phyloP scores from a whole-genome alignment of 108 stramenopile species.

The Thalassiosira profunda region DNA sequence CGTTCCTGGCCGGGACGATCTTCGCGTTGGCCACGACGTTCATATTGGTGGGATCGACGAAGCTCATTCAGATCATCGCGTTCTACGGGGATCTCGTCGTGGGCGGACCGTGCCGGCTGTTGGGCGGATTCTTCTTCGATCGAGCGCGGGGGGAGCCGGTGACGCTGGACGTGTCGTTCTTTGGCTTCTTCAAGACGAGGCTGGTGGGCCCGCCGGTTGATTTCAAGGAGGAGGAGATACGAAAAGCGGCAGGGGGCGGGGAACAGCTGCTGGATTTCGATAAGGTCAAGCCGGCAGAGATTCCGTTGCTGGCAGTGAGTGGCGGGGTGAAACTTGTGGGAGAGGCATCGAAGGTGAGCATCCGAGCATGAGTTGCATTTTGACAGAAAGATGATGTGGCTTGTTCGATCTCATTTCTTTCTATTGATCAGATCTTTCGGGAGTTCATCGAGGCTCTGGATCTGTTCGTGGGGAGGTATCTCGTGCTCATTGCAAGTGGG shows the following conservation, averaged over 20 bases:
- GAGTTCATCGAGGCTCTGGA: slow-evolving; percentile 83
- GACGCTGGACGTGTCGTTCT: slow-evolving; percentile 77
- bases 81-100: slow-evolving; percentile 87
- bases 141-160: slow-evolving; percentile 88
- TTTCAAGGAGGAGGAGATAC: slow-evolving; percentile 42
- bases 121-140: slow-evolving; percentile 89
- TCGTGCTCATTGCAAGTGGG: slow-evolving; percentile 82
- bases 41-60: slow-evolving; percentile 94
- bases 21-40: slow-evolving; percentile 93
- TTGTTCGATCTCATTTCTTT: background rate
- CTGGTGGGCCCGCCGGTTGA: slow-evolving; percentile 78
- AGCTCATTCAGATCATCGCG: slow-evolving; percentile 86
- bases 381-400: no score
- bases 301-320: slow-evolving; percentile 55
- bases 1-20: slow-evolving; percentile 92
- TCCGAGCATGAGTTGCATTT: no score
- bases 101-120: slow-evolving; percentile 68
- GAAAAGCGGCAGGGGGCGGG: slow-evolving; percentile 10
- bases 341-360: slow-evolving; percentile 66
- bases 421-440: slow-evolving; percentile 48
- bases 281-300: slow-evolving; percentile 39
- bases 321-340: slow-evolving; percentile 77
- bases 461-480: slow-evolving; percentile 89
- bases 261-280: slow-evolving; percentile 54
- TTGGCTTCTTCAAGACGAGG: slow-evolving; percentile 83